phyloP scores from a whole-genome alignment of 2,329 filamentous ascomycete species.

The Calonectria leucothoes region DNA sequence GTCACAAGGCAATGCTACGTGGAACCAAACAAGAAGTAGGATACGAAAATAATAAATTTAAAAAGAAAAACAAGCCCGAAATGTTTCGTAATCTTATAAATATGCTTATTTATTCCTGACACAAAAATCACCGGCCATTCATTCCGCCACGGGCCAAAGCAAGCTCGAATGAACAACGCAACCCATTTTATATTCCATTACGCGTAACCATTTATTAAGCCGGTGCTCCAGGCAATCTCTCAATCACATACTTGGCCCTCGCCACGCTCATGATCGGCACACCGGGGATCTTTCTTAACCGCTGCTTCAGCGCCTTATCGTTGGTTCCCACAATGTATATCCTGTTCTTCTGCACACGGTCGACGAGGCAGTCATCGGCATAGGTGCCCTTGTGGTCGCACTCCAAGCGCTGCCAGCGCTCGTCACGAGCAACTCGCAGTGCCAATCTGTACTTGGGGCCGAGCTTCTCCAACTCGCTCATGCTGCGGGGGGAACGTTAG shows the following conservation, averaged over 20 bases:
- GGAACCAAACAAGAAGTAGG: neutral
- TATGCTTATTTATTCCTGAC: neutral
- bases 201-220: slow-evolving; percentile 55
- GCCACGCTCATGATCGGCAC: slow-evolving; percentile 84
- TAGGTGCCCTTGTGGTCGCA: slow-evolving; percentile 91
- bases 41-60: neutral
- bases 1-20: neutral
- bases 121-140: neutral
- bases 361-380: slow-evolving; percentile 86
- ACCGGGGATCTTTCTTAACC: slow-evolving; percentile 78
- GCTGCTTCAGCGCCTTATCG: slow-evolving; percentile 83
- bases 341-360: slow-evolving; percentile 78
- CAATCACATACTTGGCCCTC: slow-evolving; percentile 93
- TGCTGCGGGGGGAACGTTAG: slow-evolving; percentile 41
- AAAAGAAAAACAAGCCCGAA: neutral
- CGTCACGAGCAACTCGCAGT: slow-evolving; percentile 86
- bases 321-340: slow-evolving; percentile 85
- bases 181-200: slow-evolving; percentile 16
- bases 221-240: slow-evolving; percentile 87
- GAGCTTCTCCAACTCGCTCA: slow-evolving; percentile 90
- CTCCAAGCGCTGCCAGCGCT: slow-evolving; percentile 85
- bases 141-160: neutral
- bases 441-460: slow-evolving; percentile 91
- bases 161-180: neutral
- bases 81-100: neutral